phyloP scores from a whole-genome alignment of 1,139 yeast species.

The Geotrichum citri-aurantii region DNA sequence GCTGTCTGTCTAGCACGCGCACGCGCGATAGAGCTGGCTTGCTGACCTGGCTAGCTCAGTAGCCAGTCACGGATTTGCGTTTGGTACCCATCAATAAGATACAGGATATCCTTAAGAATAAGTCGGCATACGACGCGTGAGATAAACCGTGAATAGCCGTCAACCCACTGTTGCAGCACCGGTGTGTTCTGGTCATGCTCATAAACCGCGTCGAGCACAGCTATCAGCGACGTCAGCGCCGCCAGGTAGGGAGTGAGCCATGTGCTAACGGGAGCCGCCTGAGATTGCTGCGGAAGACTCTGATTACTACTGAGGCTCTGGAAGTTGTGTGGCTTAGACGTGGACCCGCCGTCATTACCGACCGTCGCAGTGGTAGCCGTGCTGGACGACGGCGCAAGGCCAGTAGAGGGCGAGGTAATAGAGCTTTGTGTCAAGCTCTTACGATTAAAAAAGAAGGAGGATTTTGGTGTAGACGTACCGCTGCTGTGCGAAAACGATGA shows the following conservation, averaged over 20 bases:
- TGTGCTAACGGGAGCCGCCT: neutral
- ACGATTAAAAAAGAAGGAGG: neutral
- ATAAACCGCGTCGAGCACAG: slow-evolving; percentile 10
- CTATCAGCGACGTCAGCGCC: slow-evolving; percentile 10
- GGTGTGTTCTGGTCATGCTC: neutral
- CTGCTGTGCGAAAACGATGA: neutral
- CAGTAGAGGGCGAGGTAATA: slow-evolving; percentile 14
- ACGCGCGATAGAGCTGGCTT: too few relatives aligned
- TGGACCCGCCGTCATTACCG: neutral
- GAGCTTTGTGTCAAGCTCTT: slow-evolving; percentile 7
- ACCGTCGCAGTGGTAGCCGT: neutral
- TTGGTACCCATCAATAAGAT: slow-evolving; percentile 23
- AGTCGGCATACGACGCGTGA: slow-evolving; percentile 25
- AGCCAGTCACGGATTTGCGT: slow-evolving; percentile 20
- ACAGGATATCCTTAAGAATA: slow-evolving; percentile 25
- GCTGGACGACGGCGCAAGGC: slow-evolving; percentile 5
- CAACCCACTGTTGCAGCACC: slow-evolving; percentile 20
- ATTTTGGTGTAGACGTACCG: slow-evolving; percentile 1
- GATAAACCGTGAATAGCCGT: slow-evolving; percentile 22
- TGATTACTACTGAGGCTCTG: neutral
- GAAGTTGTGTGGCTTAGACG: neutral
- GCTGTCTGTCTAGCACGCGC: too few relatives aligned
- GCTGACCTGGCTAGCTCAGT: neutral
- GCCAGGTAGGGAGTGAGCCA: slow-evolving; percentile 8
- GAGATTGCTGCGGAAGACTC: neutral